These are phyloP conservation scores for Botryotinia convoluta DNA, from an alignment of 2,329 filamentous ascomycete species.

Conservation along the genomic window DNA sequence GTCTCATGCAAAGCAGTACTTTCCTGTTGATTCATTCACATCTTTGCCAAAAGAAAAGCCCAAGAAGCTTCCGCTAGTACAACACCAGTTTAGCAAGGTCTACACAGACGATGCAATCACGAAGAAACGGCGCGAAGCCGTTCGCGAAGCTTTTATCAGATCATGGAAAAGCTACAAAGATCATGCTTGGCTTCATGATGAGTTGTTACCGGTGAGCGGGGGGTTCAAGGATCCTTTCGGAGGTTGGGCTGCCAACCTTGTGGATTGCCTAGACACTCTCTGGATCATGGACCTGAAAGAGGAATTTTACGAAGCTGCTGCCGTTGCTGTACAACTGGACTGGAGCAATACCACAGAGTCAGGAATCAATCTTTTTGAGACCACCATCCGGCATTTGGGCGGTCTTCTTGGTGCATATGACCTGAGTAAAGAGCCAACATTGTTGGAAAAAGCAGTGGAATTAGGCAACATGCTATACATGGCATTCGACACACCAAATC, in stretches of 20 bases:
- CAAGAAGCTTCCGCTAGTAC: background rate
- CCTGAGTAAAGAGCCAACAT: constrained; percentile 30
- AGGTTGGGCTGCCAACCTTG: constrained; percentile 81
- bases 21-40: background rate
- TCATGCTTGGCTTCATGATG: constrained; percentile 80
- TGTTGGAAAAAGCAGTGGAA: constrained; percentile 35
- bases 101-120: background rate
- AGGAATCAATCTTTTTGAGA: constrained; percentile 41
- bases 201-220: constrained; percentile 70
- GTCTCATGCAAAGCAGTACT: background rate
- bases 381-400: constrained; percentile 41
- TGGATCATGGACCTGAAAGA: constrained; percentile 79
- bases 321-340: constrained; percentile 57
- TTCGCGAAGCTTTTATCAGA: constrained; percentile 29
- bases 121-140: constrained; percentile 20
- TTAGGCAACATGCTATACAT: constrained; percentile 36
- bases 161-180: constrained; percentile 81
- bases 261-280: constrained; percentile 76
- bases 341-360: constrained; percentile 21
- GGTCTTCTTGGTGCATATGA: constrained; percentile 41
- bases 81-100: constrained; percentile 4
- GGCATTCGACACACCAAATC: constrained; percentile 44
- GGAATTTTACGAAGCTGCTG: constrained; percentile 62
- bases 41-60: background rate
- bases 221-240: constrained; percentile 75